Evolutionary conservation across 768 basidiomycete genomes (phyloP), one percentile per base, ranked within the genome.

Genomic region (Russula olivacea): DNA sequence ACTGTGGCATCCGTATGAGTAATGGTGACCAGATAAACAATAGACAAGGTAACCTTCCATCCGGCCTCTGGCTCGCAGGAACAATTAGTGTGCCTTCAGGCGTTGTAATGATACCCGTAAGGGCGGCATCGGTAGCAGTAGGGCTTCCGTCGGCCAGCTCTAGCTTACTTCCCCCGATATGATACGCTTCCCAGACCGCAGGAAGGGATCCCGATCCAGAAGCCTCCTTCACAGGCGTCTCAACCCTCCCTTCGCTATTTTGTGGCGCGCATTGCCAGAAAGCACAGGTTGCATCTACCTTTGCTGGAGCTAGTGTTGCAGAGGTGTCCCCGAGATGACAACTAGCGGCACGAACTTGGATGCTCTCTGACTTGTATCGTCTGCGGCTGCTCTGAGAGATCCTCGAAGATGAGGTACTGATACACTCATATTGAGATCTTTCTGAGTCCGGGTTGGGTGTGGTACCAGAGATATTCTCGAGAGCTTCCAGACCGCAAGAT

Each of bases 1-100:
- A 30, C 63, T 64, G 32, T 34, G 7, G 8, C 28, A 23, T 10
- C 32, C 4, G 5, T 15, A n/a, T 64, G 11, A 60, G 21, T 19
- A 28, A 38, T 14, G 23, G 8, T 50, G 4, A 54, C 6, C 34
- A 3, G 19, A 59, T 53, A 34, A 38, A 45, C 15, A 36, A 2
- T 36, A 10, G n/a, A 17, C 4, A 0, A 50, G 3, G 53, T 38
- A 21, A 55, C 63, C 58, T 64, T 60, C 59, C 63, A 32, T 64
- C 63, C 30, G 30, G 40, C 40, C 63, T 60, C 54, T 60, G 63
- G 48, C 59, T 60, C 23, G 63, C 63, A 15, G 63, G 58, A 10
- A 64, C 59, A 43, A 64, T 25, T 21, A 55, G 10, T 12, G 28
- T 36, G 6, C 63, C 63, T 32, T 55, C 32, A n/a, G 58, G 48